phyloP scores from a whole-genome alignment of 345 rosid genomes.

The Hirschfeldia incana region DNA sequence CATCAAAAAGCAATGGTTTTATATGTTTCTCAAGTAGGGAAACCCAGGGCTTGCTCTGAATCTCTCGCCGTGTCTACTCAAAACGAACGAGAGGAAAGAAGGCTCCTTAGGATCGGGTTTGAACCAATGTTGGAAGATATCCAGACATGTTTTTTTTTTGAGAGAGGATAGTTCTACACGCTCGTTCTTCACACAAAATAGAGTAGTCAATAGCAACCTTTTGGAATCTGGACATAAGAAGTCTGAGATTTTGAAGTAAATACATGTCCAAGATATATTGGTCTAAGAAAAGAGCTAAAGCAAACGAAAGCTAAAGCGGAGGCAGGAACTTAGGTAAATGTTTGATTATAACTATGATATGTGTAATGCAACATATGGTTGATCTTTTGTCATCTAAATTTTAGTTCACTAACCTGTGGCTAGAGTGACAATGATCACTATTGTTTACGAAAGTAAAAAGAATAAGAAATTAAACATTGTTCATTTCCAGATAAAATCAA shows the following conservation, averaged over 20 bases:
- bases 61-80: not conserved
- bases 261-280: not conserved
- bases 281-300: not conserved
- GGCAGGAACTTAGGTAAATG: not conserved
- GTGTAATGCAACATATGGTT: not conserved
- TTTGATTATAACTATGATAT: not conserved
- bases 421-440: not conserved
- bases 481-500: not conserved
- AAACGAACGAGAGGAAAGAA: not conserved
- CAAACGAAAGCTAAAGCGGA: not conserved
- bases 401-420: not conserved
- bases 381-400: not conserved
- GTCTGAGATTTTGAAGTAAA: not conserved
- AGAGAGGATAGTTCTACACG: not conserved
- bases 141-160: not conserved
- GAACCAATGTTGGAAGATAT: not conserved
- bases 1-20: too few species aligned
- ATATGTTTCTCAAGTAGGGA: not conserved
- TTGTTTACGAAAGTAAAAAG: not conserved
- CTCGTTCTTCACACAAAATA: too few species aligned
- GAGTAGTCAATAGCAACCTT: too few species aligned
- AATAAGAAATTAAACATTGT: not conserved
- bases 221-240: not conserved
- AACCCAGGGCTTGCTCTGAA: not conserved
- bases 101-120: not conserved